Base-by-base conservation (phyloP, 75 land plant species). In the Cupressus sempervirens region DNA sequence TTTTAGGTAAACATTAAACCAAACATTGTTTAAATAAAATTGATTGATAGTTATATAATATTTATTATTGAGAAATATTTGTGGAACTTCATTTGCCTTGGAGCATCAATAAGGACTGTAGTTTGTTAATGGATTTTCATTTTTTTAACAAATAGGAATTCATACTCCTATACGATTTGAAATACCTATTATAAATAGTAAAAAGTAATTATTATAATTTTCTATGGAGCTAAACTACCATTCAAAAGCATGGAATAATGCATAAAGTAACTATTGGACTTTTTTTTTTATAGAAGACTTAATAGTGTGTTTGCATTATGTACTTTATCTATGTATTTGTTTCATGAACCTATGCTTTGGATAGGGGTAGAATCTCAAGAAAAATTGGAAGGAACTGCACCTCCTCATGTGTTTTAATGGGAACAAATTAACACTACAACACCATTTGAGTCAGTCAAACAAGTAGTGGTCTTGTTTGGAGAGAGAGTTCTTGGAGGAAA, bases 371-470 rank as follows among this genome's bases (percentile, higher is more conserved):
- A 72, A 72, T 12, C 13, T 79, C 41, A 3, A 79, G 48, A 12
- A 82, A 15, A 82, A 9, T 53, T 82, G 83, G 83, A 40, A 54
- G 54, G 83, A 65, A 52, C 41, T 52, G 54, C 62, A 32, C 3
- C 65, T 32, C 36, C 83, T 45, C 38, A 65, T 35, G 23, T 52
- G 40, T 82, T 82, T 54, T 40, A 52, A 10, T 86, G 96, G 53
- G 93, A 90, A 8, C 97, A 94, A 87, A 93, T 96, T 83, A 96
- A 95, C 81, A 93, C 91, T 23, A 83, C 91, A 48, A 91, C 94
- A 43, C 98, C 98, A 29, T 96, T 96, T 83, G 89, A 85, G 76
- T 96, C 98, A 12, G 98, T 96, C 43, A 96, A 92, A 84, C 97
- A 92, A 65, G 98, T 97, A 12, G 93, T 96, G 3, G 70, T 83